Conservation (phyloP, 139 green algal genomes). For the Chlorella ohadii region DNA sequence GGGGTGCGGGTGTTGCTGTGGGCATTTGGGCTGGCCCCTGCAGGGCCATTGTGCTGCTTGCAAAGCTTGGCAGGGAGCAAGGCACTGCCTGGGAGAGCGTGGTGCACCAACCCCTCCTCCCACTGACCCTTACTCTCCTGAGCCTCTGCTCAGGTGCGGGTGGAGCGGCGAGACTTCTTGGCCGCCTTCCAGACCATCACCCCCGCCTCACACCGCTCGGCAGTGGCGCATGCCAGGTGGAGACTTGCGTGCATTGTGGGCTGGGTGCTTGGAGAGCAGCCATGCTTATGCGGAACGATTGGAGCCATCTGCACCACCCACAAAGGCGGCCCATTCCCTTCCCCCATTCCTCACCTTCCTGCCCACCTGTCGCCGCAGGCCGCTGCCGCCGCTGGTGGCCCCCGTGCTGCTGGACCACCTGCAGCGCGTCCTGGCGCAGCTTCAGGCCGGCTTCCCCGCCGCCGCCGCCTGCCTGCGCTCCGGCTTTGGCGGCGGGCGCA, state of each 20-base stretch:
- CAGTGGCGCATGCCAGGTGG: conserved; percentile 25
- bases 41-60: no score
- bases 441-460: conserved; percentile 72
- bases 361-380: conserved; percentile 34
- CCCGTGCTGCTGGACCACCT: conserved; percentile 57
- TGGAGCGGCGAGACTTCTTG: conserved; percentile 80
- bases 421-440: conserved; percentile 35
- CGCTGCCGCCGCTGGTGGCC: conserved; percentile 59
- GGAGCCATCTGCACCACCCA: no score
- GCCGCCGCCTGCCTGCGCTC: conserved; percentile 48
- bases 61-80: no score
- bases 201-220: conserved; percentile 79
- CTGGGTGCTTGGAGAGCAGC: no score
- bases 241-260: no score
- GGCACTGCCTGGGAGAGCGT: no score
- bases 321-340: no score
- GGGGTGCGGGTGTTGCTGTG: neutral
- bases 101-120: no score
- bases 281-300: no score
- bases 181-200: conserved; percentile 80
- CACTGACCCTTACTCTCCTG: no score
- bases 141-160: conserved; percentile 12
- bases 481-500: conserved; percentile 27
- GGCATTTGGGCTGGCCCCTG: no score
- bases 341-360: no score